phyloP scores from a whole-genome alignment of 2,329 filamentous ascomycete genomes.

The Aspergillus aculeatinus region DNA sequence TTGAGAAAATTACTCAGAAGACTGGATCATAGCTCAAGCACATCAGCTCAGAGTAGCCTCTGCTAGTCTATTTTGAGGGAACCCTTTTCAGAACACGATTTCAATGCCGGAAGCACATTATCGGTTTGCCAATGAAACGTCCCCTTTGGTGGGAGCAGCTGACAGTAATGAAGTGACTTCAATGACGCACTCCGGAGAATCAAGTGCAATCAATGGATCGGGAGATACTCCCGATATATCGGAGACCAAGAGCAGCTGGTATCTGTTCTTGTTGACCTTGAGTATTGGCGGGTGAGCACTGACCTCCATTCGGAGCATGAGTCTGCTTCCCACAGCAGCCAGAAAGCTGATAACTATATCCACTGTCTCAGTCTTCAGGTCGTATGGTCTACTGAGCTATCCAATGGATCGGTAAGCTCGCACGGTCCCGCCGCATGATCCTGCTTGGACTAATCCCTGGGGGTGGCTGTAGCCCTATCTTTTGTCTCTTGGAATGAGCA shows the following conservation, averaged over 20 bases:
- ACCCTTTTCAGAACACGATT: not conserved
- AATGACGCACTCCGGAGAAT: constrained; percentile 14
- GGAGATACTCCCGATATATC: constrained; percentile 50
- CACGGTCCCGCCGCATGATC: too few relatives aligned
- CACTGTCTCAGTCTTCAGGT: constrained; percentile 67
- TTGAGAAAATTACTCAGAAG: not conserved
- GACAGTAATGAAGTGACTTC: constrained; percentile 22
- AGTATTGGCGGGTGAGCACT: constrained; percentile 68
- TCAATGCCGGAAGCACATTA: constrained; percentile 21
- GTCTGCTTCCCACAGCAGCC: not conserved
- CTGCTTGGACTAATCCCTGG: constrained; percentile 2
- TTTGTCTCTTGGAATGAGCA: constrained; percentile 76
- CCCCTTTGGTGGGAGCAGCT: constrained; percentile 31
- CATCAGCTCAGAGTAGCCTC: not conserved
- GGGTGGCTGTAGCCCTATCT: constrained; percentile 59
- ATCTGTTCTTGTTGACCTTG: constrained; percentile 80
- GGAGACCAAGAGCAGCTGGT: constrained; percentile 73
- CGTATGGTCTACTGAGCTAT: constrained; percentile 92
- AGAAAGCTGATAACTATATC: constrained; percentile 2
- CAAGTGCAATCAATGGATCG: constrained; percentile 23
- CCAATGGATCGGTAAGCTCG: constrained; percentile 72
- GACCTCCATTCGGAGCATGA: not conserved
- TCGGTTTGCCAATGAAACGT: constrained; percentile 24
- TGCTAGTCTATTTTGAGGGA: not conserved
- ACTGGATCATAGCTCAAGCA: not conserved